Evolutionary conservation across 164 flowering plant genomes (phyloP), one percentile per base, ranked within the genome.

Genomic region (Dillenia suffruticosa): DNA sequence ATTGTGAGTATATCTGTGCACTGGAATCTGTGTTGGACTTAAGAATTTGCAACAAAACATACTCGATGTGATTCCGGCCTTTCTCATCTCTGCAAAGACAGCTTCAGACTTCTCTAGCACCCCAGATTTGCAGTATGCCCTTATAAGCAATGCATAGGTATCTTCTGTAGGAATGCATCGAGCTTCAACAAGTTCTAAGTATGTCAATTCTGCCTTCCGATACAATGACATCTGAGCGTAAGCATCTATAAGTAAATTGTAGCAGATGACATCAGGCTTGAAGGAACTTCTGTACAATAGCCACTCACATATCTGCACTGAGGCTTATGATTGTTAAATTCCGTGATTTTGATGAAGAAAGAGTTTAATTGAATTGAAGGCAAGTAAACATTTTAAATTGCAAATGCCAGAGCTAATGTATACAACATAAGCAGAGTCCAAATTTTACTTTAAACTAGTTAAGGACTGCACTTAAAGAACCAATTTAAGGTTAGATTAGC

Each of bases 181-280:
- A 40, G 81, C 74, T 72, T 88, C 85, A 50, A 80, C 61, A 72
- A 89, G 92, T 59, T 76, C 69, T 44, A 84, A 64, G 66, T 87
- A 92, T 24, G 69, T 62, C 13, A 79, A 74, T 70, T 92, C 91
- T 48, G 89, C 94, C 71, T 86, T 81, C 71, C 76, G 72, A 65
- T 76, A 62, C 13, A 63, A 71, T 49, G 73, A 77, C 44, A 81
- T 86, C 59, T 83, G 88, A 52, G 92, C 90, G 67, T 82, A 87
- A 47, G 96, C 90, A 67, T 92, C 98, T 61, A 92, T 81, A 17
- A 92, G 85, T 68, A 92, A 74, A 75, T 92, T 89, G 84, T 79
- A 89, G 80, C 88, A 81, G 45, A 88, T 79, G 56, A 92, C 81
- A 79, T 92, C 96, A 44, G 84, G 81, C 66, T 74, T 67, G 82